phyloP scores from a whole-genome alignment of 2,329 filamentous ascomycete species.

The Curvularia spicifera region DNA sequence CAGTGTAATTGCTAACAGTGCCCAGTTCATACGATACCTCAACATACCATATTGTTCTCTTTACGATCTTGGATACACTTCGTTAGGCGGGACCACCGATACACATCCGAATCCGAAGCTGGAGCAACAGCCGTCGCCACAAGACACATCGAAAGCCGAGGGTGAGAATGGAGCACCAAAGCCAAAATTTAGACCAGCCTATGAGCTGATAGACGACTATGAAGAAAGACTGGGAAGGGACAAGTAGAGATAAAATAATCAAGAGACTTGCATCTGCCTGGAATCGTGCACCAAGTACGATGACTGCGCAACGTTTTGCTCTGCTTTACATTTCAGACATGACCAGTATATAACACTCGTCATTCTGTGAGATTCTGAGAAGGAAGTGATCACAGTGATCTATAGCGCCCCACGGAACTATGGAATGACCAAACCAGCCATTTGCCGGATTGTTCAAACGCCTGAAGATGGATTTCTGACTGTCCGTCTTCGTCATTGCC shows the following conservation, averaged over 20 bases:
- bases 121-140: conserved; percentile 34
- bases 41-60: conserved; percentile 82
- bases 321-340: not conserved
- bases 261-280: not conserved
- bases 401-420: too few relatives aligned
- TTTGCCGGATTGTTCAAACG: not conserved
- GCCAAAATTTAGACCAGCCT: conserved; percentile 48
- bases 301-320: not conserved
- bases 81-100: conserved; percentile 86
- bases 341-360: not conserved
- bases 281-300: not conserved
- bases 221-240: conserved; percentile 51
- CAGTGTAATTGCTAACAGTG: conserved; percentile 3
- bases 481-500: not conserved
- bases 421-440: not conserved
- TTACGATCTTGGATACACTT: conserved; percentile 90
- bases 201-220: conserved; percentile 50
- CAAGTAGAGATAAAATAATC: conserved; percentile 25
- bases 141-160: conserved; percentile 21
- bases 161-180: conserved; percentile 25
- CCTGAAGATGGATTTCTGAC: not conserved
- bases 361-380: too few relatives aligned
- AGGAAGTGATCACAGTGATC: not conserved
- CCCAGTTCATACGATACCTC: conserved; percentile 78
- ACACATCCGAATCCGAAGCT: conserved; percentile 84